phyloP scores from a whole-genome alignment of 2,329 filamentous ascomycete species.

The Fusarium irregulare region DNA sequence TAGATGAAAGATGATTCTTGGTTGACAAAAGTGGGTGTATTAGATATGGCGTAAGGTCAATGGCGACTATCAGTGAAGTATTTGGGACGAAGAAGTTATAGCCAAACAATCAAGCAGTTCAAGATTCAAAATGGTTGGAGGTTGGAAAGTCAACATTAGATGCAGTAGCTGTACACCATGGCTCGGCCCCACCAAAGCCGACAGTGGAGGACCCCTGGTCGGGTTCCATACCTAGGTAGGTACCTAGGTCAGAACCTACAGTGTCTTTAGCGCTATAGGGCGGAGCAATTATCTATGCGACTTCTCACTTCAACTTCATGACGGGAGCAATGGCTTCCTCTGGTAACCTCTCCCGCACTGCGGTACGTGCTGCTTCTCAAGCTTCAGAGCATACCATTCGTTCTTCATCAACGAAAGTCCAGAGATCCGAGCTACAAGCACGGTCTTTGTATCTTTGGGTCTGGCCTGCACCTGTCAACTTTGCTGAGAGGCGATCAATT shows the following conservation, averaged over 20 bases:
- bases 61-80: not conserved
- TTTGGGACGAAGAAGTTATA: not conserved
- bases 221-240: too few relatives aligned
- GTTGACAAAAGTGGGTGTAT: not conserved
- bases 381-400: not conserved
- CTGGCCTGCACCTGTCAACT: conserved; percentile 61
- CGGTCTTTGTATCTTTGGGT: conserved; percentile 61
- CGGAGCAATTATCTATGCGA: conserved; percentile 2
- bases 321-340: not conserved
- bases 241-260: not conserved
- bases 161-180: conserved; percentile 13
- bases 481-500: conserved; percentile 67
- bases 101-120: not conserved
- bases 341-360: not conserved
- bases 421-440: conserved; percentile 1
- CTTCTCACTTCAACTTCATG: not conserved
- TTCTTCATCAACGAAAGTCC: not conserved
- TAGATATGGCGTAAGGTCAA: not conserved
- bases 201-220: conserved; percentile 19
- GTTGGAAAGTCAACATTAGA: conserved; percentile 21
- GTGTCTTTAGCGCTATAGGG: not conserved
- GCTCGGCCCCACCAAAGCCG: conserved; percentile 39
- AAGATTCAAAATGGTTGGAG: conserved; percentile 1
- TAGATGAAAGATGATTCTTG: not conserved
- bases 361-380: not conserved